Conservation (phyloP, 139 green algal species). For the Pycnococcus provasolii region DNA sequence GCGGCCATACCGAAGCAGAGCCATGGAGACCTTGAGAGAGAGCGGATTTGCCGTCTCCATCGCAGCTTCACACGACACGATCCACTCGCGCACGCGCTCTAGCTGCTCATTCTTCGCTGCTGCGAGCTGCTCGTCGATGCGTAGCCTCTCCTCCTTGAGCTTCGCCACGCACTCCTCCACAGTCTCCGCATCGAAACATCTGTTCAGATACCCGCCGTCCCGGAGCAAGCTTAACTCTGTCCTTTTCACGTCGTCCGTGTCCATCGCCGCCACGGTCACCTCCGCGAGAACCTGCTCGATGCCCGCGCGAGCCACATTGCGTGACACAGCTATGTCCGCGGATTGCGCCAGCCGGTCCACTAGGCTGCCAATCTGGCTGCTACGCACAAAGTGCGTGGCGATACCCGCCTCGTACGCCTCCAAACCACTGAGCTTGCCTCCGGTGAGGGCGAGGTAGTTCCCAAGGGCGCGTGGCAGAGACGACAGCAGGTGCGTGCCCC, state of each 20-base stretch:
- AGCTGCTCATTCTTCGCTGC: neutral
- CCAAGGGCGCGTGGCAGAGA: conserved; percentile 50
- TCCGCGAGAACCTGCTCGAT: neutral
- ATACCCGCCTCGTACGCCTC: conserved; percentile 56
- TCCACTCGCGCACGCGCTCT: neutral
- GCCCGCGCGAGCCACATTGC: neutral
- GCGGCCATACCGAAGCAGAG: neutral
- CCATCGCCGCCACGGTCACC: neutral
- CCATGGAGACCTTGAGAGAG: neutral
- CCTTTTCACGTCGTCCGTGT: neutral
- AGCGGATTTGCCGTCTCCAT: too few species aligned
- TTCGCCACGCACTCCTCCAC: neutral
- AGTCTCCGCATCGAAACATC: neutral
- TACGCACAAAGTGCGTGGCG: conserved; percentile 74
- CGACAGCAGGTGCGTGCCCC: conserved; percentile 68
- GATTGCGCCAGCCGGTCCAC: neutral
- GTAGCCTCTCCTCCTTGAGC: neutral
- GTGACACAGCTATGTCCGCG: neutral
- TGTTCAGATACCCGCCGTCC: neutral
- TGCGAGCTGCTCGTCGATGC: neutral
- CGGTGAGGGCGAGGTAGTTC: conserved; percentile 68
- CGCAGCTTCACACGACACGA: neutral
- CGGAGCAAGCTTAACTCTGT: neutral
- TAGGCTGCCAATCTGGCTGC: conserved; percentile 25
- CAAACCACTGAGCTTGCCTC: conserved; percentile 56